Conservation (phyloP, 129 eudicot genomes). For the Lonicera japonica region DNA sequence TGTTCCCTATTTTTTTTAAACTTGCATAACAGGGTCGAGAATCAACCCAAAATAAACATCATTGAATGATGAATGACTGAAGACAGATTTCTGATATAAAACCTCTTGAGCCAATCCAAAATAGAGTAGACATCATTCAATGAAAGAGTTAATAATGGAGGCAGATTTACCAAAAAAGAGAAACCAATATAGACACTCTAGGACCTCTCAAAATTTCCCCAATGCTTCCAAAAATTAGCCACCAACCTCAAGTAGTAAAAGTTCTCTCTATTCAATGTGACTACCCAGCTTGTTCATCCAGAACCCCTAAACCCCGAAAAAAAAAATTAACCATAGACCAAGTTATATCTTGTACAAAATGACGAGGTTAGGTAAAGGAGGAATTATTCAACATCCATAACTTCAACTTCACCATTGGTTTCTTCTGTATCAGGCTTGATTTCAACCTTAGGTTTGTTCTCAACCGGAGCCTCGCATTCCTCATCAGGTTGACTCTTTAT, state of each 20-base stretch:
- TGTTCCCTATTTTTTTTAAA: too few relatives aligned
- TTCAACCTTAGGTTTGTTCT: constrained; percentile 24
- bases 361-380: too few relatives aligned
- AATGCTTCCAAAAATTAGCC: not conserved
- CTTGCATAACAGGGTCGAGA: too few relatives aligned
- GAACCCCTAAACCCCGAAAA: too few relatives aligned
- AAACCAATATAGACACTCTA: not conserved
- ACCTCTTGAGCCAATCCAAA: too few relatives aligned
- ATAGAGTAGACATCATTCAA: too few relatives aligned
- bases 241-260: not conserved
- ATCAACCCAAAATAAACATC: too few relatives aligned
- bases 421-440: constrained; percentile 20
- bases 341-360: not conserved
- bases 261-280: not conserved
- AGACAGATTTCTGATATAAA: too few relatives aligned
- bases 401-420: constrained; percentile 37
- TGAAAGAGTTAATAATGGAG: not conserved
- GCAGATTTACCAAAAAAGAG: not conserved
- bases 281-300: too few relatives aligned
- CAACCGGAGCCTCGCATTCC: constrained; percentile 13
- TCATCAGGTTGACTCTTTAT: constrained; percentile 15
- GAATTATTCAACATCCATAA: constrained; percentile 48
- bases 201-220: not conserved
- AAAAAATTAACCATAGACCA: not conserved
- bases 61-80: too few relatives aligned